A percentile compares a stretch with the other conserved stretches of the same genome.
These are phyloP conservation scores for Myriosclerotinia duriaeana DNA, from an alignment of 2,329 filamentous ascomycete species.

Conservation along the genomic window DNA sequence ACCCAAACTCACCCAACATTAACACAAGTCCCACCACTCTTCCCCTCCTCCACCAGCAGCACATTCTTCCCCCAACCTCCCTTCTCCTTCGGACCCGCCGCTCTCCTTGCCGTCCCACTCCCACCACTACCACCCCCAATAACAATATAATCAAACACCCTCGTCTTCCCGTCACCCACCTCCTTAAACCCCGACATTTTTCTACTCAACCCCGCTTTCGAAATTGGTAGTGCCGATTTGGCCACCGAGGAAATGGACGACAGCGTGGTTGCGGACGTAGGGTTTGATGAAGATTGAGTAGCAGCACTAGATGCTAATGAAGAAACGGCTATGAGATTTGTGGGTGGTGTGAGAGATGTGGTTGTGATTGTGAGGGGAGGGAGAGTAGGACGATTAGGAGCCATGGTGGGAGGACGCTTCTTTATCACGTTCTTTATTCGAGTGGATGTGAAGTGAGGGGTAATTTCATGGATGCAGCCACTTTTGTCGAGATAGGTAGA, in stretches of 20 bases:
- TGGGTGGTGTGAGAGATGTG: background rate
- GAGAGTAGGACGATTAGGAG: background rate
- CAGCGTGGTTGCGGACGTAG: conserved; percentile 21
- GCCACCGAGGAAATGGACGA: conserved; percentile 17
- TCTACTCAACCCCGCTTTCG: conserved; percentile 15
- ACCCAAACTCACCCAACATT: conserved; percentile 50
- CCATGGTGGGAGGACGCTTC: conserved; percentile 6
- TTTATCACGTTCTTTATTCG: conserved; percentile 18
- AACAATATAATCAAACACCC: conserved; percentile 54
- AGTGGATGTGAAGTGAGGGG: conserved; percentile 17
- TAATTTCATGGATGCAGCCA: conserved; percentile 12
- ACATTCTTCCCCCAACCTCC: conserved; percentile 54
- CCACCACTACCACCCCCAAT: conserved; percentile 54
- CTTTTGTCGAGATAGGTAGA: background rate
- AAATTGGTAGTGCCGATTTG: conserved; percentile 24
- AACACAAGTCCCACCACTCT: conserved; percentile 51
- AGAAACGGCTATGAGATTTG: conserved; percentile 16
- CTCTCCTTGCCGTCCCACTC: conserved; percentile 49
- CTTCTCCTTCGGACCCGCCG: conserved; percentile 36
- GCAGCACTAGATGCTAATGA: background rate
- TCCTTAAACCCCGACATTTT: conserved; percentile 4
- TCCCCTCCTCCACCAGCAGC: conserved; percentile 50
- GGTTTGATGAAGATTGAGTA: conserved; percentile 5
- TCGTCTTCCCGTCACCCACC: conserved; percentile 30
- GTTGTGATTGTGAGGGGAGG: conserved; percentile 16